A percentile compares a stretch with the other conserved stretches of the same genome.
These are phyloP conservation scores for Botrytis elliptica DNA, from an alignment of 2,329 filamentous ascomycete genomes.

Conservation along the genomic window DNA sequence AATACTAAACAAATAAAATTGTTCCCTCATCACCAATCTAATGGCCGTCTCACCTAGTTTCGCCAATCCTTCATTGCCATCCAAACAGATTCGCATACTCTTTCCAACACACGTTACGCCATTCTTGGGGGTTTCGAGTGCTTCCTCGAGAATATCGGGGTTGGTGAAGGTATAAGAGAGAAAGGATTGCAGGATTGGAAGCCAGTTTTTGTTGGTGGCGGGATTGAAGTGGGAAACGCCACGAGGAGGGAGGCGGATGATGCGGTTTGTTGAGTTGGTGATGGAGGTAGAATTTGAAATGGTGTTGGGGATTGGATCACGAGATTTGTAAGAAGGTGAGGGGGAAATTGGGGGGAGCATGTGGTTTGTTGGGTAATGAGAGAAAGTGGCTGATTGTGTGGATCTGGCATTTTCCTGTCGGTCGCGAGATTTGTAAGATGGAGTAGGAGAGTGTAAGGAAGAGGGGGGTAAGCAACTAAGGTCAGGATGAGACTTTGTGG, in stretches of 20 bases:
- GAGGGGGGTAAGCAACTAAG: not conserved
- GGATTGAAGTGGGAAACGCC: constrained; percentile 1
- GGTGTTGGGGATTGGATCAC: not conserved
- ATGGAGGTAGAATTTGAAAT: not conserved
- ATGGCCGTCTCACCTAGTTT: constrained; percentile 27
- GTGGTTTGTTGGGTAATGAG: not conserved
- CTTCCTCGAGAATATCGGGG: constrained; percentile 31
- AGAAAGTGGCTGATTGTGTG: not conserved
- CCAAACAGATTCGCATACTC: constrained; percentile 21
- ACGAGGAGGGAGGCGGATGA: not conserved
- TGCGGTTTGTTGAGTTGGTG: not conserved
- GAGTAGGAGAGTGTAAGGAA: not conserved
- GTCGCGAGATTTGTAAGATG: not conserved
- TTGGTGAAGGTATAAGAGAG: constrained; percentile 27
- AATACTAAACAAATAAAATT: constrained; percentile 27
- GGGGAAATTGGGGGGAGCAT: not conserved
- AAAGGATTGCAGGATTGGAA: constrained; percentile 22
- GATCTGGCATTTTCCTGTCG: not conserved
- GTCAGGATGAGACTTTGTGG: not conserved
- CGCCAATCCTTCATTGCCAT: constrained; percentile 29
- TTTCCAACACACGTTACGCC: constrained; percentile 26
- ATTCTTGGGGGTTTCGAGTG: constrained; percentile 27
- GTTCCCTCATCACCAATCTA: constrained; percentile 27
- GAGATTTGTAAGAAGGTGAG: not conserved
- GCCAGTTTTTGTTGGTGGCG: constrained; percentile 15